Evolutionary conservation across 169 alveolate genomes (phyloP).

Genomic region (Cryptosporidium ryanae): DNA sequence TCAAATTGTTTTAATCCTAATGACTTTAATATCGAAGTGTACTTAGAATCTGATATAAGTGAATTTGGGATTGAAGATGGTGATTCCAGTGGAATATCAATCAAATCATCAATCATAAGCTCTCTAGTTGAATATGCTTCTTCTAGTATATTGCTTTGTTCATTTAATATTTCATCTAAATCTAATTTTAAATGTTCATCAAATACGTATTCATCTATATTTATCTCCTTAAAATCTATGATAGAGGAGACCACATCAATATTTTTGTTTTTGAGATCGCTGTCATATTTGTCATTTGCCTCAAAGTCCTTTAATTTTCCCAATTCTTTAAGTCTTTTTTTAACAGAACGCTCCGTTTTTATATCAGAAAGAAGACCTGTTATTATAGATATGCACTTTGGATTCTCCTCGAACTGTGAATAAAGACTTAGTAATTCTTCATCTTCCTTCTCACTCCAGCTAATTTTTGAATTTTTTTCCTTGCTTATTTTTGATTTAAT

Average conservation of each 20-base stretch:
- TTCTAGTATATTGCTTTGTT: constrained; percentile 13
- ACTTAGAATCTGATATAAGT: constrained; percentile 10
- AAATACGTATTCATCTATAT: not conserved
- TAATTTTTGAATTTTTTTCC: not conserved
- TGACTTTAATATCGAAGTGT: constrained; percentile 5
- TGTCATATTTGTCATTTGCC: not conserved
- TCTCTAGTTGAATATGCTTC: constrained; percentile 46
- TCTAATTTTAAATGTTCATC: not conserved
- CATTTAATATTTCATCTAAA: constrained; percentile 11
- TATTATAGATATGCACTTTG: constrained; percentile 57
- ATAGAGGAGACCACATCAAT: constrained; percentile 15
- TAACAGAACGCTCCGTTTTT: constrained; percentile 42
- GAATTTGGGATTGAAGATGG: constrained; percentile 35
- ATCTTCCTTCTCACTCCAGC: constrained; percentile 56
- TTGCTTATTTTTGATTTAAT: constrained; percentile 47
- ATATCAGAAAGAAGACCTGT: constrained; percentile 32
- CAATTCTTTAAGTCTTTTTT: constrained; percentile 35
- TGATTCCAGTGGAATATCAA: constrained; percentile 58
- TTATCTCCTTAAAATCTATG: not conserved
- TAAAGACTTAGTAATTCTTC: constrained; percentile 36
- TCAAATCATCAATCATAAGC: constrained; percentile 18
- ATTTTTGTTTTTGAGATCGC: not conserved
- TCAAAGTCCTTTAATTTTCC: constrained; percentile 11
- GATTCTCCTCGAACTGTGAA: constrained; percentile 18
- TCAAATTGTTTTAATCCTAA: constrained; percentile 34